Percentiles rank a stretch among this genome's conserved stretches.
phyloP scores from a whole-genome alignment of 108 stramenopile species.

The Bacterosira constricta region DNA sequence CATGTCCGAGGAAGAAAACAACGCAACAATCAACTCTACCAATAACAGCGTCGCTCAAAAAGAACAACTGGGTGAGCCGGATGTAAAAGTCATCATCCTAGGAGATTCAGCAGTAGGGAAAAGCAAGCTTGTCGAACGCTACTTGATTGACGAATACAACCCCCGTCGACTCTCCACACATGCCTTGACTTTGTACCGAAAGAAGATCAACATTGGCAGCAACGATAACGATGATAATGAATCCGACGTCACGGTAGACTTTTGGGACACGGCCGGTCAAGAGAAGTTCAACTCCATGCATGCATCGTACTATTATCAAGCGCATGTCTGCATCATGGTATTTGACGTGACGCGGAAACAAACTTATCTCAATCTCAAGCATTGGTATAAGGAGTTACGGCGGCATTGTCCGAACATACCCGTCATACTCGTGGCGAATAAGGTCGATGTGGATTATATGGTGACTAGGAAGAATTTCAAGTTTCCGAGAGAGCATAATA shows the following conservation, averaged over 20 bases:
- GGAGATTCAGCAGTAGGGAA: constrained; percentile 91
- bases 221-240: too few species aligned
- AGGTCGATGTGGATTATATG: constrained; percentile 85
- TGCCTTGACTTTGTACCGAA: constrained; percentile 80
- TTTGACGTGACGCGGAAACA: constrained; percentile 73
- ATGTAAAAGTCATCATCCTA: constrained; percentile 74
- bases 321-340: constrained; percentile 81
- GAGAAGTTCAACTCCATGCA: constrained; percentile 86
- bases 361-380: constrained; percentile 77
- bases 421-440: constrained; percentile 81
- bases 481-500: constrained; percentile 71
- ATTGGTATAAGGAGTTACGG: constrained; percentile 81
- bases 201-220: constrained; percentile 37
- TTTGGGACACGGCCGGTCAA: constrained; percentile 93
- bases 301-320: constrained; percentile 84
- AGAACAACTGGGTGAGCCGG: constrained; percentile 31
- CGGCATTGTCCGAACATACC: constrained; percentile 74
- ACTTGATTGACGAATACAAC: constrained; percentile 84
- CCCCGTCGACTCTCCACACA: constrained; percentile 81
- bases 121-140: constrained; percentile 83
- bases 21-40: not conserved
- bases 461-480: constrained; percentile 86
- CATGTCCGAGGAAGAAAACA: not conserved
- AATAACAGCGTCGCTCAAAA: not conserved
- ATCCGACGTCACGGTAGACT: constrained; percentile 50